These are phyloP conservation scores for Lobulomyces angularis DNA, from an alignment of 192 early-diverging fungal species.

Conservation along the genomic window DNA sequence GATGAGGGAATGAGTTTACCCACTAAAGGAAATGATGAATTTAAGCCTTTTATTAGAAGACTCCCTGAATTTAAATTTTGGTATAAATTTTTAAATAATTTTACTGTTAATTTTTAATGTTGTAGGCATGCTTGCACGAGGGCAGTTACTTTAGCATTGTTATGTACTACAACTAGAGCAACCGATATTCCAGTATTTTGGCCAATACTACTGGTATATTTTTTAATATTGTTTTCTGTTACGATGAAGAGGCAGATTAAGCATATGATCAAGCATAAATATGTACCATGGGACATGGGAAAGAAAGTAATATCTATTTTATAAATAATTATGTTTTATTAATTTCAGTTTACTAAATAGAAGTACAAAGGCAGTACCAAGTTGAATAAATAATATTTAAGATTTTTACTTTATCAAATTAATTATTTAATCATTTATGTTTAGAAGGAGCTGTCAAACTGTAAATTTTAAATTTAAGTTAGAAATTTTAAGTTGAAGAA, in stretches of 20 bases:
- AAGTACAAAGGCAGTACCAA: too few relatives aligned
- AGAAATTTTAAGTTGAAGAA: too few relatives aligned
- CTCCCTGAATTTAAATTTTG: conserved; percentile 99
- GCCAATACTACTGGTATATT: conserved; percentile 96
- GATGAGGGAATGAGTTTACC: conserved; percentile 60
- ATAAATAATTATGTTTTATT: too few relatives aligned
- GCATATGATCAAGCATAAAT: conserved; percentile 95
- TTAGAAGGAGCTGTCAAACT: too few relatives aligned
- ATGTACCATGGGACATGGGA: conserved; percentile 77
- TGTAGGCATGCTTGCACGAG: conserved; percentile 67
- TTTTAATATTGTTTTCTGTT: conserved; percentile 79
- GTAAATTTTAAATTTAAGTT: too few relatives aligned
- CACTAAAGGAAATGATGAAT: conserved; percentile 82
- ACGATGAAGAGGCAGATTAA: conserved; percentile 95
- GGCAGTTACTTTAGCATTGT: conserved; percentile 66
- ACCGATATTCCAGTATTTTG: conserved; percentile 98
- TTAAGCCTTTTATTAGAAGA: conserved; percentile 89
- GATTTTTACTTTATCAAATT: too few relatives aligned
- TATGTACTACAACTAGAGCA: conserved; percentile 73
- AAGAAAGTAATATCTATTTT: too few relatives aligned
- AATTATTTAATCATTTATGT: too few relatives aligned
- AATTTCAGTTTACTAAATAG: too few relatives aligned
- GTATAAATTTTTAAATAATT: conserved; percentile 32
- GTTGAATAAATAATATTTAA: too few relatives aligned
- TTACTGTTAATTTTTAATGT: background rate